These are phyloP conservation scores for Neurospora sp. DNA, from an alignment of 495 filamentous ascomycete genomes.

Conservation along the genomic window DNA sequence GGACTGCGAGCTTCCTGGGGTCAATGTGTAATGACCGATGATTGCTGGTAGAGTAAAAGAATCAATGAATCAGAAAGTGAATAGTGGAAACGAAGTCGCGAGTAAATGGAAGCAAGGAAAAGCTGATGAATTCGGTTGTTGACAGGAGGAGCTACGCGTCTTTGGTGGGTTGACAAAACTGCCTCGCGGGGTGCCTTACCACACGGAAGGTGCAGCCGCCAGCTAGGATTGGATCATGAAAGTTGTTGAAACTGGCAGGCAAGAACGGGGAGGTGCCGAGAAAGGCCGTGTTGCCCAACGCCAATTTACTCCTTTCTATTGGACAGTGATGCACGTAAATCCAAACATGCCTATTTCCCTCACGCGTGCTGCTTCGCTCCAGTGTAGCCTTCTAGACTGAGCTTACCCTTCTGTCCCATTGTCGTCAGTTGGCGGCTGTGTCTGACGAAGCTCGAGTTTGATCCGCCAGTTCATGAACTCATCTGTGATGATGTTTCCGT, in stretches of 20 bases:
- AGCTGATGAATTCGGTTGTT: background rate
- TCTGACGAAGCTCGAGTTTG: conserved; percentile 26
- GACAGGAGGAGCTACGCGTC: background rate
- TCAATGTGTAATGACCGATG: background rate
- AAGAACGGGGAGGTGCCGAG: background rate
- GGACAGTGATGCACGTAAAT: background rate
- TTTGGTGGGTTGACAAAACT: background rate
- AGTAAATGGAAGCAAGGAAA: background rate
- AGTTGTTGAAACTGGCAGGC: background rate
- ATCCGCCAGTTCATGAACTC: conserved; percentile 69
- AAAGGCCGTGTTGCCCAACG: background rate
- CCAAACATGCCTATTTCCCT: background rate
- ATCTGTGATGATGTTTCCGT: conserved; percentile 65
- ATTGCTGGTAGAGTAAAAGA: background rate
- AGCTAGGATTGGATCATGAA: background rate
- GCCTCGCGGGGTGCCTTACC: background rate
- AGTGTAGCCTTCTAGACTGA: background rate
- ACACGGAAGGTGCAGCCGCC: background rate
- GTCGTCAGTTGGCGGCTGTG: background rate
- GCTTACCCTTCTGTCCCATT: background rate
- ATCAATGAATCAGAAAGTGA: too few species aligned
- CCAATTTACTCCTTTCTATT: background rate
- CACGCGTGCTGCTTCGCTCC: background rate
- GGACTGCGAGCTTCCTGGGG: background rate
- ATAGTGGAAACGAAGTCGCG: too few species aligned